phyloP scores from a whole-genome alignment of 495 filamentous ascomycete genomes.

The Penicillium samsonianum region DNA sequence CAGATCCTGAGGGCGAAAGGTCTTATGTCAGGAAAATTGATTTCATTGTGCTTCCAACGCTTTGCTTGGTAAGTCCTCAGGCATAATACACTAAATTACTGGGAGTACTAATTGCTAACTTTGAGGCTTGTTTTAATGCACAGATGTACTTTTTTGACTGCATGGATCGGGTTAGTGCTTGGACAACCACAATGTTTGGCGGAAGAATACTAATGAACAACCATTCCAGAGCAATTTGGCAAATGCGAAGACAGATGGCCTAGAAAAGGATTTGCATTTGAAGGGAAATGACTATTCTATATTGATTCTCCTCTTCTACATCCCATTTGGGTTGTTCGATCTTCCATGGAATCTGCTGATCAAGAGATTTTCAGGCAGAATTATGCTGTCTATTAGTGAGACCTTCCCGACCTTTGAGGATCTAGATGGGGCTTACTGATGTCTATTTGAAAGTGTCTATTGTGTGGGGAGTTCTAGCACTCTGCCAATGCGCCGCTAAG shows the following conservation, averaged over 20 bases:
- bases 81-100: background rate
- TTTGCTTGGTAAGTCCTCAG: slow-evolving; percentile 28
- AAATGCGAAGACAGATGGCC: slow-evolving; percentile 67
- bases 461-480: slow-evolving; percentile 46
- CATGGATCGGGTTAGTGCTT: slow-evolving; percentile 58
- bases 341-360: slow-evolving; percentile 60
- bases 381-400: slow-evolving; percentile 46
- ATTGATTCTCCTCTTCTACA: slow-evolving; percentile 68
- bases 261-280: slow-evolving; percentile 53
- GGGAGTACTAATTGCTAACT: background rate
- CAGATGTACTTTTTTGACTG: slow-evolving; percentile 62
- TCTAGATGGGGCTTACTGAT: background rate
- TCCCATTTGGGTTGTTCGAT: slow-evolving; percentile 69
- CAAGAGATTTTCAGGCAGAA: slow-evolving; percentile 54
- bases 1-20: slow-evolving; percentile 29
- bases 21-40: slow-evolving; percentile 34
- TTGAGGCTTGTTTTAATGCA: background rate
- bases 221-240: slow-evolving; percentile 49
- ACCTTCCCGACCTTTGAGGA: slow-evolving; percentile 17
- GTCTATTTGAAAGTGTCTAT: slow-evolving; percentile 33
- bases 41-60: slow-evolving; percentile 33
- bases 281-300: slow-evolving; percentile 64
- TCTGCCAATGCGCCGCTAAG: slow-evolving; percentile 45
- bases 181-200: background rate
- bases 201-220: slow-evolving; percentile 10